phyloP scores from a whole-genome alignment of 495 filamentous ascomycete species.

The Astrocystis sublimbata region DNA sequence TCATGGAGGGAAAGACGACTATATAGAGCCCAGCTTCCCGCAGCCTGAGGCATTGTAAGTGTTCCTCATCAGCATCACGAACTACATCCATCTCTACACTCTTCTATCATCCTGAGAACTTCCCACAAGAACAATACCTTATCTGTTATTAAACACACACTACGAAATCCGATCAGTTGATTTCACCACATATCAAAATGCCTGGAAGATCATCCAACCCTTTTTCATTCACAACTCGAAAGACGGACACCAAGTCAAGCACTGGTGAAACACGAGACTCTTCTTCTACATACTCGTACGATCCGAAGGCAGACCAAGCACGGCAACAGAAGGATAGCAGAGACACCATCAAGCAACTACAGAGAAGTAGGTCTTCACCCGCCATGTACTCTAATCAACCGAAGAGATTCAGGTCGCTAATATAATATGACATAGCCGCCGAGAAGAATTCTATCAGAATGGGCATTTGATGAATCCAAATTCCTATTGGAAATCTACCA shows the following conservation, averaged over 20 bases:
- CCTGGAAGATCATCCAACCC: conserved; percentile 4
- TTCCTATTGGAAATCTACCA: background rate
- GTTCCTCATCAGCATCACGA: background rate
- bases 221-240: background rate
- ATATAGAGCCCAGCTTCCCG: background rate
- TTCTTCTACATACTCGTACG: conserved; percentile 14
- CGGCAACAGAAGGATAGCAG: background rate
- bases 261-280: conserved; percentile 10
- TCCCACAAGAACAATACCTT: background rate
- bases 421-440: background rate
- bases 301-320: conserved; percentile 1
- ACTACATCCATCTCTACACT: background rate
- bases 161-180: background rate
- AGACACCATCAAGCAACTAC: conserved; percentile 4
- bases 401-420: background rate
- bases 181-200: background rate
- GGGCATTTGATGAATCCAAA: background rate
- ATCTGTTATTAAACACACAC: background rate
- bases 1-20: background rate
- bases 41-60: conserved; percentile 4
- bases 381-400: background rate
- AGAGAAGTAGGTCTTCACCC: background rate
- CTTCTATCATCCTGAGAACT: background rate
- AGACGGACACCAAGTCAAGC: background rate
- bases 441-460: conserved; percentile 14